Evolutionary conservation across 1,139 yeast species (phyloP), one percentile per base, ranked within the genome.

Genomic region (Blastobotrys ciferrii): DNA sequence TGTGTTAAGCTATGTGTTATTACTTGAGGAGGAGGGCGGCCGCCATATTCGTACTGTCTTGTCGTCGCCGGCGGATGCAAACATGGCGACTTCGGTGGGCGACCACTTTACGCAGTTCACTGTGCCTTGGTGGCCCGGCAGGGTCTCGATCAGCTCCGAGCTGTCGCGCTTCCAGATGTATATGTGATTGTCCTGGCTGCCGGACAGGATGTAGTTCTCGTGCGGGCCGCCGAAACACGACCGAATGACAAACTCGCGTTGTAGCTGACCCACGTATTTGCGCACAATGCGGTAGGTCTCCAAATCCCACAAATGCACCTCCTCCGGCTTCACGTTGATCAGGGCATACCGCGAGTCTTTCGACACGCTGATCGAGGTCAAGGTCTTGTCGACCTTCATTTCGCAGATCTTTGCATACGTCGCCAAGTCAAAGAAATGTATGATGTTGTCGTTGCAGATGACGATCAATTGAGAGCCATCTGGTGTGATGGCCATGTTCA

Each of bases 41-140:
- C 53, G 51, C 60, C 60, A 57, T 23, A 57, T 51, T 9, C 58
- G 50, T 17, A 57, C 47, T 3, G 56, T 63, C 32, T 78, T 77
- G 64, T 89, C 97, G 65, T 89, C 97, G 14, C 95, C 87, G 14
- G 89, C 94, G 31, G 94, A 83, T 20, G 87, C 89, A 78, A 89
- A 82, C 62, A 82, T 66, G 38, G 73, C 69, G 25, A 81, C 80
- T 50, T 61, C 64, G 33, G 50, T 68, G 43, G 76, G 77, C 49
- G 82, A 81, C 95, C 95, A 89, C 51, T 83, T 81, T 3, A 89
- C 94, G 45, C 85, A 78, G 61, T 84, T 87, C 51, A 88, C 84
- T 44, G 82, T 72, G 1, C 81, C 81, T 13, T 67, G 68, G 62
- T 92, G 98, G 0, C 86, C 96, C 6, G 75, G 68, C 32, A 82